Base-by-base conservation (phyloP, 2,329 filamentous ascomycete genomes). In the Clonostachys solani region DNA sequence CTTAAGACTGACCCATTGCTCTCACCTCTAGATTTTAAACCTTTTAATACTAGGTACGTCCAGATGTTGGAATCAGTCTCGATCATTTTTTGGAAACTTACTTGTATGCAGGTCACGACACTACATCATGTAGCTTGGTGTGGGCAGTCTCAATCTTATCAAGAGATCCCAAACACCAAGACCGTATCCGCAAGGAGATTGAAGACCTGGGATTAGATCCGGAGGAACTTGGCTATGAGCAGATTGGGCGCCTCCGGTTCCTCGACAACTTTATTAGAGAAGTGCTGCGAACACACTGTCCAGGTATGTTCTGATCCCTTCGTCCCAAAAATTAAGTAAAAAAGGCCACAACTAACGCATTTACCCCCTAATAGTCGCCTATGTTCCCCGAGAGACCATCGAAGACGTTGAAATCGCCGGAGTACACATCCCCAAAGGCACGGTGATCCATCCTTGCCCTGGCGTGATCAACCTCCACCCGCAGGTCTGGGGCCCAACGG, bases 201-300 rank as follows among this genome's bases (percentile, higher is more conserved):
- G 33, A 54, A 4, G 40, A 34, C 15, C 40, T 62, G 16, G 46
- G 52, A 23, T 43, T 33, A 12, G 47, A 47, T 13, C 48, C 48
- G 15, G 41, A 42, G 6, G 37, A 46, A 12, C 46, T 50, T 2
- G 45, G 44, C 6, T 61, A 54, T 37, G 46, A 48, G 38, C 52
- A 59, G 8, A 51, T 65, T 12, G 63, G 63, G 8, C 60, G 61
- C 9, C 60, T 71, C 10, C 63, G 63, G 1, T 61, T 65, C 13
- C 53, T 72, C 29, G 62, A 68, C 51, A 69, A 72, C 47, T 66
- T 77, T 43, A 60, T 67, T 51, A 69, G 58, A 34, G 73, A 77
- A 55, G 59, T 69, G 5, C 51, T 77, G 35, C 65, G 73, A 3
- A 59, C 71, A 40, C 70, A 67, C 50, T 61, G 68, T 5, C 69